Percentiles rank a stretch among this genome's conserved stretches.
Evolutionary conservation across 495 filamentous ascomycete genomes (phyloP).

Genomic region (Xylaria castorea): DNA sequence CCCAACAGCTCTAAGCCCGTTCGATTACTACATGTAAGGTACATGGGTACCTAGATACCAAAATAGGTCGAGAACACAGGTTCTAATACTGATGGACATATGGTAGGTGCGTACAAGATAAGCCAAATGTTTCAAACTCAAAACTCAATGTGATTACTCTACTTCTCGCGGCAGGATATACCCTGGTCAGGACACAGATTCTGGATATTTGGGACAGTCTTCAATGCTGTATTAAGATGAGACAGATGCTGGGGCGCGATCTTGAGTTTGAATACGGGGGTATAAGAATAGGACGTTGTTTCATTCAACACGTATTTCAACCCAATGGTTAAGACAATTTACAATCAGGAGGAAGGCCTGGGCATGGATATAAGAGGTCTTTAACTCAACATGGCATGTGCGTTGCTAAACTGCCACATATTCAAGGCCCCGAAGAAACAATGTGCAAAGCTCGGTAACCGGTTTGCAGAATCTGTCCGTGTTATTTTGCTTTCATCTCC

Average conservation of each 20-base stretch:
- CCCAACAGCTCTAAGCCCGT: neutral
- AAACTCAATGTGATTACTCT: neutral
- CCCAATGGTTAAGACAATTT: neutral
- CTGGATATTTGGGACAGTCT: neutral
- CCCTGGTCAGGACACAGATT: neutral
- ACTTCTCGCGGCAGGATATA: neutral
- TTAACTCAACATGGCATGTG: neutral
- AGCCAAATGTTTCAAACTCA: no score
- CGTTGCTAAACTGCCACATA: no score
- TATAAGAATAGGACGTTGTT: neutral
- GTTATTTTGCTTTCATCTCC: neutral
- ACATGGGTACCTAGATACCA: neutral
- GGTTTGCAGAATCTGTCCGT: no score
- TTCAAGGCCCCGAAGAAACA: no score
- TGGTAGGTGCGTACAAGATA: no score
- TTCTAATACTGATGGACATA: no score
- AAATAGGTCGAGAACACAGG: neutral
- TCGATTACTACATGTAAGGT: neutral
- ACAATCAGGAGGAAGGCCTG: neutral
- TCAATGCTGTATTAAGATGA: neutral
- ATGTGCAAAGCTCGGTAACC: no score
- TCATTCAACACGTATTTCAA: neutral
- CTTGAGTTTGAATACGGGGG: neutral
- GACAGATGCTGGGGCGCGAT: neutral
- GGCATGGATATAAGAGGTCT: neutral